Evolutionary conservation across 192 early-diverging fungal genomes (phyloP).

Genomic region (Backusella morwellensis): DNA sequence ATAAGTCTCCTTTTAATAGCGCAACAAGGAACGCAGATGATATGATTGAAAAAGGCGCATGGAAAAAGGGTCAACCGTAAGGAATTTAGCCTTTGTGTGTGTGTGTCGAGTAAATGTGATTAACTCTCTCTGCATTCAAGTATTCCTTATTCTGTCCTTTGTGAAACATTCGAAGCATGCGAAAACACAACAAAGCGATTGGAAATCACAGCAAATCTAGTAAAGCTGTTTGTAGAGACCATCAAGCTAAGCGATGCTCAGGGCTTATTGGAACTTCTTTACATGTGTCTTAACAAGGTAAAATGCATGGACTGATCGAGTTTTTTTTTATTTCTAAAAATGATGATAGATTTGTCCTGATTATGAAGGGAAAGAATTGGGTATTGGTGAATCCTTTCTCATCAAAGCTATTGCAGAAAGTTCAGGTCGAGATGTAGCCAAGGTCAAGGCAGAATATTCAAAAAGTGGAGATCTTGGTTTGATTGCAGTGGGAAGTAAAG

Average conservation of each 20-base stretch:
- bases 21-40: neutral
- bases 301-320: neutral
- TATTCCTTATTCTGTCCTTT: slow-evolving; percentile 83
- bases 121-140: slow-evolving; percentile 19
- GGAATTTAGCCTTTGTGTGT: neutral
- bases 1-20: neutral
- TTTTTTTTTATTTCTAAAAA: neutral
- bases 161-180: slow-evolving; percentile 86
- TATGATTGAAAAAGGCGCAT: neutral
- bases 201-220: slow-evolving; percentile 70
- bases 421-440: slow-evolving; percentile 71
- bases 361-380: slow-evolving; percentile 94
- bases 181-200: slow-evolving; percentile 89
- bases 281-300: slow-evolving; percentile 91
- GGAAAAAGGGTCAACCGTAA: neutral
- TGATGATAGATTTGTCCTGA: slow-evolving; percentile 61
- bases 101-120: neutral
- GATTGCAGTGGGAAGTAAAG: slow-evolving; percentile 81
- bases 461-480: slow-evolving; percentile 86
- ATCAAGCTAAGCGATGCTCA: slow-evolving; percentile 61
- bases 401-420: slow-evolving; percentile 92
- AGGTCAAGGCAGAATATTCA: slow-evolving; percentile 79
- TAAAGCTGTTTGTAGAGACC: slow-evolving; percentile 65
- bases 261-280: slow-evolving; percentile 72
- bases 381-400: slow-evolving; percentile 90